Evolutionary conservation across 768 basidiomycete genomes (phyloP), one percentile per base, ranked within the genome.

Genomic region (Mycena epipterygia): DNA sequence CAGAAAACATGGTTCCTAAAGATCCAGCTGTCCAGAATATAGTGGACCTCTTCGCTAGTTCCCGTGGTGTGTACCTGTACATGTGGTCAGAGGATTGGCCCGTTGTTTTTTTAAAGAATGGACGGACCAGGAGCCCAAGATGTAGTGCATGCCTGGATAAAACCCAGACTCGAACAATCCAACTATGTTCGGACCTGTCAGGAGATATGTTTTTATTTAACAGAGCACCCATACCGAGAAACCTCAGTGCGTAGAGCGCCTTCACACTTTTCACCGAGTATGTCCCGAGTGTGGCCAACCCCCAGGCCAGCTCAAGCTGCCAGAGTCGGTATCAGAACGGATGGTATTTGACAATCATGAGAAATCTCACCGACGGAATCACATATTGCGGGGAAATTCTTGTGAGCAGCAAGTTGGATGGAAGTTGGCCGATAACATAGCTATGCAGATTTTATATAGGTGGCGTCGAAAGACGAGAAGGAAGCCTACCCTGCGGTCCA

Each of bases 131-230:
- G 68, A 70, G 33, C 73, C 73, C 12, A 73, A 51, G 30, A 73
- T 73, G 32, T 73, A 73, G 61, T 73, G 73, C 69, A 73, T 73
- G 16, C 73, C 73, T 3, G 73, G 73, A 30, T 73, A 73, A 32
- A 73, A 73, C 3, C 73, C 73, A 14, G 65, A 67, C 29, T 71
- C 69, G 37, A 73, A 73, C 23, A 71, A 58, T 23, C 73, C 69
- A 19, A 73, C 65, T 70, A 35, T 30, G 27, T 7, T 23, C 4
- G 13, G 6, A 19, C 3, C 27, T n/a, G 12, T 59, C 19, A 57
- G 46, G 21, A 33, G 1, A 11, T 4, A 42, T n/a, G 9, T 46
- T 23, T 16, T 21, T 0, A 42, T 21, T 21, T 12, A 35, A 42
- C 2, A n/a, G 19, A 57, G 33, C 35, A 27, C 44, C 30, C 59